Percentiles rank a stretch among this genome's conserved stretches.
Evolutionary conservation across 1,284 basidiomycete species (phyloP).

Genomic region (Neotropicomus parvogracilis): DNA sequence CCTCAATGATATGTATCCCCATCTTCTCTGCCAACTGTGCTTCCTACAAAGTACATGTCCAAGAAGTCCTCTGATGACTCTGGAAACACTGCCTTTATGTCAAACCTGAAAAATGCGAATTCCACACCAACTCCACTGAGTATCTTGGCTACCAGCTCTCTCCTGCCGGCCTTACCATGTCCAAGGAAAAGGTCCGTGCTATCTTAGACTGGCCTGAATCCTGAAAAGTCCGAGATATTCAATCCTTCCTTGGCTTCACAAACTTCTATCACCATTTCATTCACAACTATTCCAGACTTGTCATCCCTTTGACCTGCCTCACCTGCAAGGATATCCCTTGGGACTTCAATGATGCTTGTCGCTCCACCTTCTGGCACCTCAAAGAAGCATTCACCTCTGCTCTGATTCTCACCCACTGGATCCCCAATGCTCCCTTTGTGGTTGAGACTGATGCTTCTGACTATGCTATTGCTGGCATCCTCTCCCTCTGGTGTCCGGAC

Average conservation of each 20-base stretch:
- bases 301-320: background rate
- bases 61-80: background rate
- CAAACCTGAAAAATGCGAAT: constrained; percentile 33
- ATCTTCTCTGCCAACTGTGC: background rate
- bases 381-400: constrained; percentile 3
- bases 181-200: background rate
- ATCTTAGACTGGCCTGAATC: constrained; percentile 8
- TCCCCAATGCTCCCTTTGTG: background rate
- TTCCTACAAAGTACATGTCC: background rate
- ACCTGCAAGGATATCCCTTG: background rate
- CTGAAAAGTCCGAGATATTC: constrained; percentile 12
- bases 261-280: background rate
- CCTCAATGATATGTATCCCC: background rate
- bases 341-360: background rate
- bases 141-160: constrained; percentile 27
- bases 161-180: background rate
- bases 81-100: constrained; percentile 11
- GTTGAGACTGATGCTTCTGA: background rate
- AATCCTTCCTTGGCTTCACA: constrained; percentile 1
- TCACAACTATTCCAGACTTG: background rate
- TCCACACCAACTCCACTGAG: constrained; percentile 15
- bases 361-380: background rate
- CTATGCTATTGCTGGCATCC: background rate
- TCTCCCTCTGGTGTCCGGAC: background rate
- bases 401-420: constrained; percentile 2